Base-by-base conservation (phyloP, 1,284 basidiomycete genomes). In the Pseudozyma hubeiensis region DNA sequence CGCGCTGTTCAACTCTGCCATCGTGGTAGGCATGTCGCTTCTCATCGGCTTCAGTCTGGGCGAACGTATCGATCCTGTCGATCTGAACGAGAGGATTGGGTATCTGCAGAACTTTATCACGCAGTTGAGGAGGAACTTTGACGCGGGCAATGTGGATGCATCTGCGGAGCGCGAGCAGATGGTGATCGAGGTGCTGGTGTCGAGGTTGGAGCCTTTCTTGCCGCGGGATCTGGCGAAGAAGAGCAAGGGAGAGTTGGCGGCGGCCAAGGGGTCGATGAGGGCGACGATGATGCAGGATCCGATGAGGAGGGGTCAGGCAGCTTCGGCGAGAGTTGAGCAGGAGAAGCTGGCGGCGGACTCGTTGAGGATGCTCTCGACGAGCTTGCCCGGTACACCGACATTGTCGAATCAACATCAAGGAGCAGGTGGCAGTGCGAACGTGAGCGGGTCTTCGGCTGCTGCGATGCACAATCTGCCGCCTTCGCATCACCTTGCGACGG, bases 1-100 rank as follows among this genome's bases (percentile, higher is more conserved):
- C 19, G 72, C 72, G 5, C 49, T 70, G 24, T 76, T 74, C 69
- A 76, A 72, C 47, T 76, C 74, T 30, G 65, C 74, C 44, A 76
- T 74, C 29, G 70, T 73, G 5, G 69, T 76, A 1, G 71, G 70
- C 30, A 70, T 74, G 61, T 76, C 74, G 19, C 39, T 74, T 13
- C 51, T 74, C 16, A 73, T 73, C 44, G 64, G 60, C 1, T 73
- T 76, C 49, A 68, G 52, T 17, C 29, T 73, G 24, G 74, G 71
- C 19, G 69, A 74, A 49, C 39, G 55, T 8, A 69, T 72, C 58
- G 65, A 69, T 31, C 40, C 62, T 10, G 45, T 39, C 0, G 74
- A 73, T 51, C 46, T 76, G 24, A 67, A 65, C 50, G 71, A 76
- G 24, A 24, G 70, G 9, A 57, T 70, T 11, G 74, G 71, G 2